Evolutionary conservation across 2,329 filamentous ascomycete species (phyloP).

Genomic region (Lecanicillium sp.): DNA sequence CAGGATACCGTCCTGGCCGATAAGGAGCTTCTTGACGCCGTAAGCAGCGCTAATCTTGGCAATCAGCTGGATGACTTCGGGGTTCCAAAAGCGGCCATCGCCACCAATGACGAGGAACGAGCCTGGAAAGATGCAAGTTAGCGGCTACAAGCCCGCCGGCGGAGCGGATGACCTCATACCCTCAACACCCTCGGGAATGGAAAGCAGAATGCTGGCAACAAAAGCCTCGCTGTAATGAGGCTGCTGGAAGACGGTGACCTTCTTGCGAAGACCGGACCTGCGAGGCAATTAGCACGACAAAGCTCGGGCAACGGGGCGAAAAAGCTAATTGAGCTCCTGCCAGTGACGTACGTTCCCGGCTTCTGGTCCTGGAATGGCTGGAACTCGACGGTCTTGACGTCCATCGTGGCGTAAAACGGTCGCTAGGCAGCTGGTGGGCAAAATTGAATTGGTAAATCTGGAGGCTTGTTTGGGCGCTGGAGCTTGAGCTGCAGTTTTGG

Average conservation of each 20-base stretch:
- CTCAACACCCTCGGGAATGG: conserved; percentile 88
- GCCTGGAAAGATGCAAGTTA: conserved; percentile 25
- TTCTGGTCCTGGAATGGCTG: conserved; percentile 93
- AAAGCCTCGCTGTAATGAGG: conserved; percentile 95
- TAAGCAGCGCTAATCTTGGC: conserved; percentile 96
- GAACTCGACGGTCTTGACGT: conserved; percentile 68
- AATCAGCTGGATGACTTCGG: conserved; percentile 92
- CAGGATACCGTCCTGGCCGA: conserved; percentile 93
- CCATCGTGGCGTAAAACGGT: conserved; percentile 46
- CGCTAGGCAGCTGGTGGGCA: conserved; percentile 5
- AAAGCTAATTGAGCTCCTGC: not conserved
- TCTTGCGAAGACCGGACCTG: conserved; percentile 96
- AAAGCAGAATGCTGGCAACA: conserved; percentile 85
- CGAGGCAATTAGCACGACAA: conserved; percentile 1
- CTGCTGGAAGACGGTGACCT: conserved; percentile 96
- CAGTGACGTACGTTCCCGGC: conserved; percentile 82
- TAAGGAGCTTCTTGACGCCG: conserved; percentile 96
- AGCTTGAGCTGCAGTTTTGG: not conserved
- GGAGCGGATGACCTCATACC: conserved; percentile 36
- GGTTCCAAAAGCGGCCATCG: conserved; percentile 95
- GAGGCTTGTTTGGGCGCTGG: no score
- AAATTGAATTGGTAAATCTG: not conserved
- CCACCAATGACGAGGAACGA: conserved; percentile 93
- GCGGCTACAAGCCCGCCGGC: conserved; percentile 2
- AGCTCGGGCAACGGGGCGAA: no score